Percentiles rank a stretch among this genome's conserved stretches.
Evolutionary conservation across 2,329 filamentous ascomycete genomes (phyloP).

Genomic region (Exophiala alcalophila): DNA sequence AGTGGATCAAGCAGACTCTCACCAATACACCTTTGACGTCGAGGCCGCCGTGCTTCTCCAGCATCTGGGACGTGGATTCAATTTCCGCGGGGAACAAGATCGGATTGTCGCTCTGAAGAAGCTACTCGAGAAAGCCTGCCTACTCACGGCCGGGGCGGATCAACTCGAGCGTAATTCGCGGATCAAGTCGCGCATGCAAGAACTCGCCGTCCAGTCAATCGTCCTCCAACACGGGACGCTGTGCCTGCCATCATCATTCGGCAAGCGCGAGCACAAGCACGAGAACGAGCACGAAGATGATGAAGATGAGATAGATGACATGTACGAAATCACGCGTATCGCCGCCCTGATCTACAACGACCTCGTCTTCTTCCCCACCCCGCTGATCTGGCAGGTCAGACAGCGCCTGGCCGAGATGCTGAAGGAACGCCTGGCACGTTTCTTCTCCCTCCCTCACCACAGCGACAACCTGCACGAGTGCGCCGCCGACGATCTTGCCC

Average conservation of each 20-base stretch:
- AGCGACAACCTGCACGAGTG: too few relatives aligned
- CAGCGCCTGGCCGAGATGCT: background rate
- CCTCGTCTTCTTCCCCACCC: constrained; percentile 3
- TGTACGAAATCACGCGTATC: constrained; percentile 4
- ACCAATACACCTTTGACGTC: background rate
- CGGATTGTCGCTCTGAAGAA: background rate
- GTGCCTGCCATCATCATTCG: background rate
- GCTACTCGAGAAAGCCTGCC: constrained; percentile 1
- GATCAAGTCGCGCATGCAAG: background rate
- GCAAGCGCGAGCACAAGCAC: too few relatives aligned
- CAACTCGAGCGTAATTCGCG: constrained; percentile 3
- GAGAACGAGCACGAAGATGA: background rate
- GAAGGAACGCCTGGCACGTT: background rate
- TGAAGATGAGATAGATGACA: background rate
- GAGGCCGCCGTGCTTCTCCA: background rate
- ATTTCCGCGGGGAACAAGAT: background rate
- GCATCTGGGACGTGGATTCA: constrained; percentile 2
- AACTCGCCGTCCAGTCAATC: constrained; percentile 4
- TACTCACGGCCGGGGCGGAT: constrained; percentile 5
- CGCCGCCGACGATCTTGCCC: background rate
- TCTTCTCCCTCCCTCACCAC: background rate
- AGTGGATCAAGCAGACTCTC: background rate
- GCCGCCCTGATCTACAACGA: constrained; percentile 5
- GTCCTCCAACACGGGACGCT: constrained; percentile 6
- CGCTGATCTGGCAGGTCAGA: background rate